Evolutionary conservation across 1,284 basidiomycete genomes (phyloP).

Genomic region (Veloporphyrellus conicus): DNA sequence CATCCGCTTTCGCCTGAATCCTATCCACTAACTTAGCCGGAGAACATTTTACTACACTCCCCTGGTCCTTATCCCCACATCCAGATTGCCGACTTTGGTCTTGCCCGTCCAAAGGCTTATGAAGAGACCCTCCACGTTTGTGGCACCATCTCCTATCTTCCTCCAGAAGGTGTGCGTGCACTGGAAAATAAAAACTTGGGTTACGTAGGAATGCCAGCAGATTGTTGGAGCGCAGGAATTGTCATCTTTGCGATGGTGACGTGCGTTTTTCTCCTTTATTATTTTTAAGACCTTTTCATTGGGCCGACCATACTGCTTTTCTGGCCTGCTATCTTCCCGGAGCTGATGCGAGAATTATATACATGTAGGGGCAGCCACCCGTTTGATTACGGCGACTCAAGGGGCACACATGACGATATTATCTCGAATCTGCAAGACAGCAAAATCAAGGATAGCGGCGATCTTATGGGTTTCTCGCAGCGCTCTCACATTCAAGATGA

Average conservation of each 20-base stretch:
- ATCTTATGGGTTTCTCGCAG: slow-evolving; percentile 41
- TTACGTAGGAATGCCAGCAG: slow-evolving; percentile 75
- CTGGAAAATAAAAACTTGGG: slow-evolving; percentile 66
- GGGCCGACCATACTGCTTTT: not conserved
- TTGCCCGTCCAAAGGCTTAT: slow-evolving; percentile 73
- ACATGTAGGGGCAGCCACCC: slow-evolving; percentile 61
- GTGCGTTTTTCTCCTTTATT: slow-evolving; percentile 37
- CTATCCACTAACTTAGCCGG: slow-evolving; percentile 49
- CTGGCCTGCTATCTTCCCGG: not conserved
- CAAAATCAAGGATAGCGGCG: slow-evolving; percentile 19
- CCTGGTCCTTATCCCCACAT: slow-evolving; percentile 79
- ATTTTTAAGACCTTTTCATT: not conserved
- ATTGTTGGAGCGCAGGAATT: slow-evolving; percentile 81
- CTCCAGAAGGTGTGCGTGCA: slow-evolving; percentile 76
- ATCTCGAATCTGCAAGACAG: slow-evolving; percentile 5
- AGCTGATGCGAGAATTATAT: slow-evolving; percentile 9
- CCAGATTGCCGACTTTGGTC: slow-evolving; percentile 82
- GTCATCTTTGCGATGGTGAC: slow-evolving; percentile 76
- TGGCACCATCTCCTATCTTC: slow-evolving; percentile 80
- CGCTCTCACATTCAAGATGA: slow-evolving; percentile 50
- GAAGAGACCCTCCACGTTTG: slow-evolving; percentile 77
- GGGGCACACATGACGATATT: slow-evolving; percentile 14
- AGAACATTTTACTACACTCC: slow-evolving; percentile 75
- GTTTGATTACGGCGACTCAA: slow-evolving; percentile 56
- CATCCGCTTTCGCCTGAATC: not conserved